These are phyloP conservation scores for Hypoxylon sp. DNA, from an alignment of 2,329 filamentous ascomycete genomes.

Conservation along the genomic window DNA sequence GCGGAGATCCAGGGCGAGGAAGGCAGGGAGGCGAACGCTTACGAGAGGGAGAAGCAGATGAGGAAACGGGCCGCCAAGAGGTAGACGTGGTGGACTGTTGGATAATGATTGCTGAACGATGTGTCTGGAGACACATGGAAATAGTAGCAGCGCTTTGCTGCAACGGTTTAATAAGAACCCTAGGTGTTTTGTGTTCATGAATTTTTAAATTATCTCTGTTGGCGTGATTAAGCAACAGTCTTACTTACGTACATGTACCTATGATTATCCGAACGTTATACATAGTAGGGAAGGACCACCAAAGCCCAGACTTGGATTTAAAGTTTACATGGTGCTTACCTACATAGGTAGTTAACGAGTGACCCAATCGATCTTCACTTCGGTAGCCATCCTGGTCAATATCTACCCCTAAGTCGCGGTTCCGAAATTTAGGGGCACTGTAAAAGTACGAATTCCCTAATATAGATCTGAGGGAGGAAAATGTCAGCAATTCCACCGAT, in stretches of 20 bases:
- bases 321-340: neutral
- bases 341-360: neutral
- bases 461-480: neutral
- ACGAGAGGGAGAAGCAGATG: constrained; percentile 86
- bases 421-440: neutral
- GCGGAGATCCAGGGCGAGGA: constrained; percentile 97
- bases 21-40: constrained; percentile 86
- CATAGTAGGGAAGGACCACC: neutral
- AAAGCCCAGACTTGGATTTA: neutral
- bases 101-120: neutral
- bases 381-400: neutral
- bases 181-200: constrained; percentile 2
- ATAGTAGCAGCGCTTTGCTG: constrained; percentile 3
- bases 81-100: constrained; percentile 11
- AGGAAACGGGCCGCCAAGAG: constrained; percentile 76
- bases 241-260: neutral
- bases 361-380: neutral
- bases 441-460: neutral
- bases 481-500: neutral
- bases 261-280: no score
- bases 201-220: constrained; percentile 9
- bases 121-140: constrained; percentile 1
- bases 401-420: neutral
- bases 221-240: neutral
- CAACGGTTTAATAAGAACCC: constrained; percentile 2